These are phyloP conservation scores for Ophiocordyceps sinensis DNA, from an alignment of 2,329 filamentous ascomycete genomes.

Conservation along the genomic window DNA sequence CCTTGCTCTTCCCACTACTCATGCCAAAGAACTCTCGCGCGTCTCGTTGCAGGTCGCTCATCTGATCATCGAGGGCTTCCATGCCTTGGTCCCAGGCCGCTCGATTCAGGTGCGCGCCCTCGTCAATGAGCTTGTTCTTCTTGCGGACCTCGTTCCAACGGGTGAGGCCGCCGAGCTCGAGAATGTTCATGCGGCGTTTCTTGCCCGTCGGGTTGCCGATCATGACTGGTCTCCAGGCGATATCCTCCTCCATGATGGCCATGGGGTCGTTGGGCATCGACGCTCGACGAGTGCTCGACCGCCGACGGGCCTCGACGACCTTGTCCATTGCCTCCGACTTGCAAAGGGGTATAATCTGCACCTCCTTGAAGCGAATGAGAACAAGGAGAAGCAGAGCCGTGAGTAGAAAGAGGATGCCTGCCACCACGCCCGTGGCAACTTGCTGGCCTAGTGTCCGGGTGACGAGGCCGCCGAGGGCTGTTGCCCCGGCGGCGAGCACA, in stretches of 20 bases:
- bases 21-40: slow-evolving; percentile 16
- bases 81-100: slow-evolving; percentile 20
- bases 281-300: slow-evolving; percentile 30
- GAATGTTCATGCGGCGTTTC: slow-evolving; percentile 52
- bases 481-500: slow-evolving; percentile 52
- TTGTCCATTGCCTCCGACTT: slow-evolving; percentile 39
- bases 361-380: slow-evolving; percentile 48
- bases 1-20: slow-evolving; percentile 11
- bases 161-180: slow-evolving; percentile 54
- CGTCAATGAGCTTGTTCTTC: slow-evolving; percentile 42
- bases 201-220: slow-evolving; percentile 58
- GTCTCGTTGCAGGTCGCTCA: slow-evolving; percentile 19
- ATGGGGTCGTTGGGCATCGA: slow-evolving; percentile 23
- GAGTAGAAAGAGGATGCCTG: slow-evolving; percentile 49
- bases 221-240: slow-evolving; percentile 54
- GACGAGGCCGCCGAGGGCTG: slow-evolving; percentile 52
- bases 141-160: slow-evolving; percentile 60
- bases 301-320: slow-evolving; percentile 32
- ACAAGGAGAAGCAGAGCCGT: slow-evolving; percentile 48
- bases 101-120: slow-evolving; percentile 20
- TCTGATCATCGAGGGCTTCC: slow-evolving; percentile 21
- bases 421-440: slow-evolving; percentile 52
- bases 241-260: slow-evolving; percentile 32
- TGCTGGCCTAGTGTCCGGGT: slow-evolving; percentile 53
- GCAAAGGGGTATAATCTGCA: slow-evolving; percentile 54